A percentile compares a stretch with the other conserved stretches of the same genome.
Conservation (phyloP, 345 rosid genomes). For the Combretum micranthum region DNA sequence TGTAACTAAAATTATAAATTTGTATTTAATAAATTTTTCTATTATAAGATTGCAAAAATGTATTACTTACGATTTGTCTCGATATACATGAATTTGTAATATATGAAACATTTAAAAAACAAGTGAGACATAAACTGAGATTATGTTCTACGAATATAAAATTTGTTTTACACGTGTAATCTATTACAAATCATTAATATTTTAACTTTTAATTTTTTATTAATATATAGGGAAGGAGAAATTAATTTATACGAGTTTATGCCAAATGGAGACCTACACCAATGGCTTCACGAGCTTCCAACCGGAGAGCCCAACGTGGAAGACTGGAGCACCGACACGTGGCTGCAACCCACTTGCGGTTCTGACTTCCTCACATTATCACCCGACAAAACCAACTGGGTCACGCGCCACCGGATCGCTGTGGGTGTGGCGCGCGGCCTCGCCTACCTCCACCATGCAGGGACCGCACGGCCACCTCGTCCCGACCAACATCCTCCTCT, state of each 20-base stretch:
- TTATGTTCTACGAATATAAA: neutral
- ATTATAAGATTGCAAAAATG: too few relatives aligned
- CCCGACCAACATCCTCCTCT: conserved; percentile 64
- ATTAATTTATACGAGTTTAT: conserved; percentile 74
- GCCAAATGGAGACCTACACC: conserved; percentile 81
- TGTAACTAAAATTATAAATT: too few relatives aligned
- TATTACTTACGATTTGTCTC: too few relatives aligned
- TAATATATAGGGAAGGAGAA: conserved; percentile 59
- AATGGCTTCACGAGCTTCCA: conserved; percentile 95
- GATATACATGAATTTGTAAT: too few relatives aligned
- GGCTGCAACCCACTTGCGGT: conserved; percentile 46
- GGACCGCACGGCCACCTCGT: conserved; percentile 81
- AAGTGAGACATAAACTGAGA: neutral
- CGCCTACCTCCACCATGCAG: conserved; percentile 86
- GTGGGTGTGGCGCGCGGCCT: conserved; percentile 90
- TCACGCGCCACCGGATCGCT: conserved; percentile 75
- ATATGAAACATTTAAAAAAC: too few relatives aligned
- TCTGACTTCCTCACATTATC: conserved; percentile 18
- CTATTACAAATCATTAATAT: neutral
- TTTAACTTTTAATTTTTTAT: neutral
- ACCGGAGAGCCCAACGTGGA: conserved; percentile 72
- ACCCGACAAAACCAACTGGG: conserved; percentile 61
- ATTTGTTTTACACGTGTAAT: neutral
- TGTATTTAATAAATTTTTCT: too few relatives aligned
- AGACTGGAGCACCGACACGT: conserved; percentile 93